Conservation (phyloP, 176 grass and related monocot species). For the Alloteropsis semialata region DNA sequence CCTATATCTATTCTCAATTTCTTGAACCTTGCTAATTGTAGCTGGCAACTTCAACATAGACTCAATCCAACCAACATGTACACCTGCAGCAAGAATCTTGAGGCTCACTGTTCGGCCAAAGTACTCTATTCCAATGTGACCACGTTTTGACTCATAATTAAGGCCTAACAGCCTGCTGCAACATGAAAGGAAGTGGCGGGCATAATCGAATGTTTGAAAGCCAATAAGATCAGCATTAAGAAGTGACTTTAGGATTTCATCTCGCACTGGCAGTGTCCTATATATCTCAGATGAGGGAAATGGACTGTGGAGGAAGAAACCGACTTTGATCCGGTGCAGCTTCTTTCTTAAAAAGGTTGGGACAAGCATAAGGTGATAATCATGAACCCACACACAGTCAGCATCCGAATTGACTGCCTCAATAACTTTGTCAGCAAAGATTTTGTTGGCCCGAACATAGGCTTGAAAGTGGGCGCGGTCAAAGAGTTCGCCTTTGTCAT, state of each 20-base stretch:
- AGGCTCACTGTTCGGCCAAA: constrained; percentile 72
- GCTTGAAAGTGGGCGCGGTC: constrained; percentile 76
- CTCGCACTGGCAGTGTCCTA: constrained; percentile 77
- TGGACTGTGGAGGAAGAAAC: constrained; percentile 79
- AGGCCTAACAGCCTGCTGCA: constrained; percentile 73
- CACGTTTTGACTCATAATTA: constrained; percentile 70
- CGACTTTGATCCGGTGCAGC: constrained; percentile 60
- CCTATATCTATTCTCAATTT: constrained; percentile 58
- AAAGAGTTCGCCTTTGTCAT: constrained; percentile 71
- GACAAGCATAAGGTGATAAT: constrained; percentile 90
- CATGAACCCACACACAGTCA: constrained; percentile 88
- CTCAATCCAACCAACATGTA: constrained; percentile 62
- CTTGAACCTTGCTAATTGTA: constrained; percentile 62
- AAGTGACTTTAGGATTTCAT: constrained; percentile 67
- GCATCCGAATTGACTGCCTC: constrained; percentile 78
- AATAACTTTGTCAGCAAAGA: constrained; percentile 74
- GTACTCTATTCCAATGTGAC: constrained; percentile 75
- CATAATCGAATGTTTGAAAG: constrained; percentile 88
- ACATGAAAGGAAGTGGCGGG: constrained; percentile 79
- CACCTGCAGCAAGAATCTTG: constrained; percentile 77
- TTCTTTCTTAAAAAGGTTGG: constrained; percentile 78
- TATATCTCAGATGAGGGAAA: constrained; percentile 81
- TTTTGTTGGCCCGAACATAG: constrained; percentile 71
- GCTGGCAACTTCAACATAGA: constrained; percentile 59
- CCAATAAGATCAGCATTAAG: constrained; percentile 82